Percentiles rank a stretch among this genome's conserved stretches.
Conservation (phyloP, 257 asterid species). For the Solanum sitiens region DNA sequence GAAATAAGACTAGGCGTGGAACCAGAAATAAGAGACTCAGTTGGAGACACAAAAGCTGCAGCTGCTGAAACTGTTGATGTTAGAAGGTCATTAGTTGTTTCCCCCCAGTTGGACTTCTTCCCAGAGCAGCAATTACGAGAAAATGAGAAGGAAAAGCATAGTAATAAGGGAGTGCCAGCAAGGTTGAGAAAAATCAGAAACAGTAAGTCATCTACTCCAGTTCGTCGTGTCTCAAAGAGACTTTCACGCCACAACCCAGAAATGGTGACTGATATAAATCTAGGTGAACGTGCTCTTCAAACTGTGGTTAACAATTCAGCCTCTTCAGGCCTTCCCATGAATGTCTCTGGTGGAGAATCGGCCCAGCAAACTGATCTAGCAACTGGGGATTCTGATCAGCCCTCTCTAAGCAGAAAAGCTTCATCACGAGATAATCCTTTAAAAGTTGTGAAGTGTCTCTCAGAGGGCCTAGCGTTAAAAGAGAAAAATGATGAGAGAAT, state of each 20-base stretch:
- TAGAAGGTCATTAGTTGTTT: background rate
- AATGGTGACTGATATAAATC: conserved; percentile 2
- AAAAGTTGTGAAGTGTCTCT: background rate
- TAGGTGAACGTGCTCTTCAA: conserved; percentile 12
- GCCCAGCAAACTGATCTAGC: conserved; percentile 2
- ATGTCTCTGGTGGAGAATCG: background rate
- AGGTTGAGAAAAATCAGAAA: conserved; percentile 3
- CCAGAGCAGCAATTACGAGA: conserved; percentile 14
- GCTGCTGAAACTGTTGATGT: background rate
- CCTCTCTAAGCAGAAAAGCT: background rate
- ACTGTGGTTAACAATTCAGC: conserved; percentile 1
- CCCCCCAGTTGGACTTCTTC: background rate
- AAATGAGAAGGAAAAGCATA: background rate
- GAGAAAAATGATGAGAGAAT: background rate
- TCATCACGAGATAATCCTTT: background rate
- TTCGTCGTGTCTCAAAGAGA: conserved; percentile 21
- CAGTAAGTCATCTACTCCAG: background rate
- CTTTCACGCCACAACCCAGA: conserved; percentile 20
- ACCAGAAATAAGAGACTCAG: background rate
- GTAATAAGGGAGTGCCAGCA: background rate
- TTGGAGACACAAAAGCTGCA: background rate
- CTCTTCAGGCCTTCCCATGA: background rate
- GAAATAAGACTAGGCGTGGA: background rate
- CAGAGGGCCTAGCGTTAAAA: background rate
- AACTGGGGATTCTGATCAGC: background rate